Base-by-base conservation (phyloP, 441 rosid genomes). In the Erodium moschatum region DNA sequence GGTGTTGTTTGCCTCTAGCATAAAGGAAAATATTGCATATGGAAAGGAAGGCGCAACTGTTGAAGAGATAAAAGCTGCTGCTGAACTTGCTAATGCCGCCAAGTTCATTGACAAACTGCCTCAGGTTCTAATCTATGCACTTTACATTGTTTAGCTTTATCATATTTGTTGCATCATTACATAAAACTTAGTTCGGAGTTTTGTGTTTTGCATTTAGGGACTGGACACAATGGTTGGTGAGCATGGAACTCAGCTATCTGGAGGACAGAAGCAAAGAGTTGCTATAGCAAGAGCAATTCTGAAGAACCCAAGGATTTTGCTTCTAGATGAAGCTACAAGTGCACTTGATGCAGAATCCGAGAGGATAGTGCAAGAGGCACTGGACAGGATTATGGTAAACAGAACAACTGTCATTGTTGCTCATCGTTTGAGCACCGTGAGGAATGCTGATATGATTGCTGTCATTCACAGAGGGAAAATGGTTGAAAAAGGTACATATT, bases 261-360 rank as follows among this genome's bases (percentile, higher is more conserved):
- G 96, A 0, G 97, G 97, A 40, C 93, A 89, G 71, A 91, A 91
- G 71, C 93, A 89, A 74, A 84, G 97, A 70, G 78, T 91, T 46
- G 96, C 96, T 6, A 85, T 91, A 29, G 91, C 97, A 0, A 87
- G 96, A 76, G 97, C 96, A 12, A 85, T 89, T 13, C 44, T 89
- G 2, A 90, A 87, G 67, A 78, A 89, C 42, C 97, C 91, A 0
- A 65, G 86, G 27, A 87, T 89, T 69, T 76, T 89, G 31, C 96
- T 90, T 63, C 65, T 90, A 8, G 95, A 88, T 56, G 97, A 90
- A 81, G 96, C 90, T 16, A 86, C 91, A 42, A 90, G 93, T 18
- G 87, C 93, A 27, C 73, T 90, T 19, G 92, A 90, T 80, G 86
- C 91, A 4, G 93, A 86, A 71, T 90, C 92, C 0, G 90, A 90